Evolutionary conservation across 768 basidiomycete genomes (phyloP).

Genomic region (Amanita thiersii): DNA sequence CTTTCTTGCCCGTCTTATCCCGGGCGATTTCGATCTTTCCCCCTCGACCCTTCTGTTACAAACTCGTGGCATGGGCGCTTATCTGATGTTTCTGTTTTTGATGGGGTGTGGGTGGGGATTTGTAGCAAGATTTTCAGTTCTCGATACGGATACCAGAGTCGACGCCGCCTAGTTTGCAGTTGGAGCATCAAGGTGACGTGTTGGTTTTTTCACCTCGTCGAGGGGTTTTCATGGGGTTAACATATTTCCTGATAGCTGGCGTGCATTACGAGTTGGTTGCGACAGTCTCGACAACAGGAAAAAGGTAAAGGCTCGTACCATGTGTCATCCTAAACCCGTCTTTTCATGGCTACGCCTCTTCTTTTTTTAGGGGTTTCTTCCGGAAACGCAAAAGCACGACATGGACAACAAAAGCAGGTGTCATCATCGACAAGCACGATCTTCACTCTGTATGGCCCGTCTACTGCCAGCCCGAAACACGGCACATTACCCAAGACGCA

Average conservation of each 20-base stretch:
- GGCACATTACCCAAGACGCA: conserved; percentile 57
- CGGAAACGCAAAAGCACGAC: conserved; percentile 71
- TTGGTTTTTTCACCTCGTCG: neutral
- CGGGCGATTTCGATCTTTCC: neutral
- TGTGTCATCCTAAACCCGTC: neutral
- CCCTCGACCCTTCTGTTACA: no score
- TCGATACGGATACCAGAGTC: conserved; percentile 89
- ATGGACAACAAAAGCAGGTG: conserved; percentile 55
- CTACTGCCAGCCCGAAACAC: conserved; percentile 70
- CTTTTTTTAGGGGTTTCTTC: conserved; percentile 61
- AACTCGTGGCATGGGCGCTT: no score
- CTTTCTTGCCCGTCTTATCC: conserved; percentile 6
- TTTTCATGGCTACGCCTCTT: conserved; percentile 6
- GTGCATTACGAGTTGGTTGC: conserved; percentile 89
- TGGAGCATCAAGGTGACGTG: conserved; percentile 63
- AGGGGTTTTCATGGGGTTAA: neutral
- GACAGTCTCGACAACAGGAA: conserved; percentile 78
- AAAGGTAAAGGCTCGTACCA: conserved; percentile 48
- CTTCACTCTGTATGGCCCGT: conserved; percentile 91
- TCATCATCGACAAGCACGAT: conserved; percentile 91
- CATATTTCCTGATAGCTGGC: conserved; percentile 42
- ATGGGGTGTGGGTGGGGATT: no score
- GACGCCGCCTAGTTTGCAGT: conserved; percentile 76
- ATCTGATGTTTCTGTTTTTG: no score
- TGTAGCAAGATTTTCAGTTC: conserved; percentile 83